Base-by-base conservation (phyloP, 352 stramenopile genomes). In the Pythium volutum region DNA sequence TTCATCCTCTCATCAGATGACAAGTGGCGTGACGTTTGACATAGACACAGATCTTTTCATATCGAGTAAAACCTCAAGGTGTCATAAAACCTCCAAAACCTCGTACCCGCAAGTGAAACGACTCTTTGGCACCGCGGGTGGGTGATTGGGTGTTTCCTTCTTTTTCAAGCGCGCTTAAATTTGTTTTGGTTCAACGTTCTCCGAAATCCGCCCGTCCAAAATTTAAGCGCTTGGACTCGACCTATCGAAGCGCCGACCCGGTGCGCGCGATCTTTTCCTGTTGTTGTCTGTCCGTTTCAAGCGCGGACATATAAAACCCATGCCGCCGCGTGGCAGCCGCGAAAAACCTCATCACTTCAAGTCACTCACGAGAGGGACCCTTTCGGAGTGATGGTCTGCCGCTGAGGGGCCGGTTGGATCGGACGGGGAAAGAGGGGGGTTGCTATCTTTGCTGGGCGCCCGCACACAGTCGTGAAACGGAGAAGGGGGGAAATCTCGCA, bases 391-490 rank as follows among this genome's bases (percentile, higher is more conserved):
- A 56, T 46, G 48, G 55, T 69, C 55, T 9, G 31, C 34, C 10
- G 31, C 12, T 43, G 56, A 46, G 47, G 47, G n/a, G 15, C 45
- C 34, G 31, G 31, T 20, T 29, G 20, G 54, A 43, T 20, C 27
- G 14, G 42, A 27, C 26, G 42, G n/a, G 42, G 22, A 11, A n/a
- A n/a, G n/a, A n/a, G n/a, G n/a, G n/a, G 48, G 50, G 23, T 18
- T 15, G 60, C 62, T 58, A 68, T 75, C 49, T 62, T 70, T 65
- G 47, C 51, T 18, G n/a, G 29, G 23, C 63, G 56, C 36, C 68
- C 50, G 27, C 58, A 62, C 79, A 65, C 81, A 91, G 76, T 87
- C 79, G 79, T 85, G 79, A 91, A 89, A 87, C 79, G 70, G 79
- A 76, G 65, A 67, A 65, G 43, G 48, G 49, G 49, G 41, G 50